Base-by-base conservation (phyloP, 768 basidiomycete species). In the Lactarius sanguifluus region DNA sequence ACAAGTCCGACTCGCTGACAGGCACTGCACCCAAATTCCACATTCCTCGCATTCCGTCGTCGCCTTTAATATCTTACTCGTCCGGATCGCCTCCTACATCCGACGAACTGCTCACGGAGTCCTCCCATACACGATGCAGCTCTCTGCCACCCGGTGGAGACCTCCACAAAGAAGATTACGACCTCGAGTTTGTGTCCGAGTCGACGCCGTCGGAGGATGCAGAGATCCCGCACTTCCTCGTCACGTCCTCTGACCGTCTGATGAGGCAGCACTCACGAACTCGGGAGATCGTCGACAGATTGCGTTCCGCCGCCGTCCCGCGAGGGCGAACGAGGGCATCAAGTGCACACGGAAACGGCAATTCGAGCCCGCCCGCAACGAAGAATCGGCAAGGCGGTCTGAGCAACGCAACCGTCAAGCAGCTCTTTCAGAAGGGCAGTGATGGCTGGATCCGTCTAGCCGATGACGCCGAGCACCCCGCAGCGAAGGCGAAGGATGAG, bases 251-350 rank as follows among this genome's bases (percentile, higher is more conserved):
- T 25, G 71, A 68, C 75, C 61, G 70, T 74, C 59, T 78, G 77
- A 78, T 75, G 34, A 79, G 78, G 54, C 75, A 77, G 13, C 78
- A 83, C 25, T 87, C 86, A 25, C 82, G 81, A 71, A 87, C 86
- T 23, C 80, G 86, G 15, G 82, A 84, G 68, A 83, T 87, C 50
- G 83, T 87, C 36, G 86, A 87, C 68, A 79, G 80, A 41, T 73
- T 87, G 47, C 81, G 84, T 61, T 83, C 80, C 8, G 73, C 75
- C 55, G 64, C 71, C 18, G 60, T 71, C 3, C 70, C 72, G 25
- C 72, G 73, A 13, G 59, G 70, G 45, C 70, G 62, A 16, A 52
- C 68, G 32, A 71, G 69, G 66, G 57, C 59, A 18, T 52, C 45
- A 3, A 56, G 34, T 34, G 30, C 66, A 13, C 55, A 61, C 30